phyloP scores from a whole-genome alignment of 2,329 filamentous ascomycete species.

The Cadophora gregata region DNA sequence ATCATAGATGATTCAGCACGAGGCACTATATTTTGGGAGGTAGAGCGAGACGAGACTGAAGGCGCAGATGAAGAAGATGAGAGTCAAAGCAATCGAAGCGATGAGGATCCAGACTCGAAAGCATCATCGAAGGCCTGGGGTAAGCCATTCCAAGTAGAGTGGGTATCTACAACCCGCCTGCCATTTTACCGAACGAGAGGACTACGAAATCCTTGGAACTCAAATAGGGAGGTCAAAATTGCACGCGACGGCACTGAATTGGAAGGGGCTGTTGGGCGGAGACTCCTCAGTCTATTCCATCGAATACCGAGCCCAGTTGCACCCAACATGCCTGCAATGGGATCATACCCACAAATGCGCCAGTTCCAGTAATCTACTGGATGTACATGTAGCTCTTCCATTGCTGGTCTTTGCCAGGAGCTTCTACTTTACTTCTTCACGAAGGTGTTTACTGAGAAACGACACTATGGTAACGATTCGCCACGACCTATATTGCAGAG shows the following conservation, averaged over 20 bases:
- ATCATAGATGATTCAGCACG: slow-evolving; percentile 92
- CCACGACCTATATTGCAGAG: background rate
- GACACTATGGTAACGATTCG: slow-evolving; percentile 17
- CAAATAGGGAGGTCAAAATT: slow-evolving; percentile 94
- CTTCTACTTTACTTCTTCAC: background rate
- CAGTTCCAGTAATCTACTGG: slow-evolving; percentile 9
- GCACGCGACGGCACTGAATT: slow-evolving; percentile 93
- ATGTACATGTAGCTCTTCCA: slow-evolving; percentile 12
- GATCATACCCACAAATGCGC: slow-evolving; percentile 37
- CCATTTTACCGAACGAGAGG: slow-evolving; percentile 91
- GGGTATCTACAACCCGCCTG: slow-evolving; percentile 81
- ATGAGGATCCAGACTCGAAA: slow-evolving; percentile 46
- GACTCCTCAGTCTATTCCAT: slow-evolving; percentile 81
- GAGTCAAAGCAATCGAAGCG: slow-evolving; percentile 47
- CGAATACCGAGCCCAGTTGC: slow-evolving; percentile 45
- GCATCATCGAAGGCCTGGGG: slow-evolving; percentile 68
- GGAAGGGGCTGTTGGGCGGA: slow-evolving; percentile 79
- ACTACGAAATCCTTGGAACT: slow-evolving; percentile 91
- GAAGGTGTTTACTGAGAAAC: slow-evolving; percentile 7
- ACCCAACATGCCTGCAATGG: slow-evolving; percentile 32
- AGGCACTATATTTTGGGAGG: slow-evolving; percentile 98
- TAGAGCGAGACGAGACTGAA: slow-evolving; percentile 58
- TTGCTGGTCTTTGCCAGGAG: slow-evolving; percentile 29
- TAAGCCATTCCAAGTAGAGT: slow-evolving; percentile 89
- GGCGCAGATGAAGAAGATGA: slow-evolving; percentile 54